phyloP scores from a whole-genome alignment of 208 protist species.

The Trypanosoma boissoni region DNA sequence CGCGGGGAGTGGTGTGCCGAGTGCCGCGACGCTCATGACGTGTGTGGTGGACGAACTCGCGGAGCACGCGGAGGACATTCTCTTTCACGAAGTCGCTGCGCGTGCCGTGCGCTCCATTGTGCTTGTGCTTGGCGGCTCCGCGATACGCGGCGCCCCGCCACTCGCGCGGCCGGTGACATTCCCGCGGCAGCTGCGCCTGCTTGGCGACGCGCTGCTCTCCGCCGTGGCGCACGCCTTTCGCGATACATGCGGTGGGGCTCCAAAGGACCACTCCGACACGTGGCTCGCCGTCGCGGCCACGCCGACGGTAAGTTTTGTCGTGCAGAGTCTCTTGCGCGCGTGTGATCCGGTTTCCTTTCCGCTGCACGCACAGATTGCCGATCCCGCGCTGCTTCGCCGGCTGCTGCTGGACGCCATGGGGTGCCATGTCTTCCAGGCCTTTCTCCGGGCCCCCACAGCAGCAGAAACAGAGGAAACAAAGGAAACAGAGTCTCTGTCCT shows the following conservation, averaged over 20 bases:
- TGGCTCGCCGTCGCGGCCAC: slow-evolving; percentile 72
- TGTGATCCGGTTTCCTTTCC: slow-evolving; percentile 39
- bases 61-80: slow-evolving; percentile 59
- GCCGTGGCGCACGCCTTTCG: slow-evolving; percentile 60
- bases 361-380: slow-evolving; percentile 55
- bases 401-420: slow-evolving; percentile 66
- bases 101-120: slow-evolving; percentile 78
- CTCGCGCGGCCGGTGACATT: slow-evolving; percentile 44
- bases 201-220: slow-evolving; percentile 44
- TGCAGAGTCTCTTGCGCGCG: slow-evolving; percentile 83
- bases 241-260: slow-evolving; percentile 26
- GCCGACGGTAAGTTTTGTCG: slow-evolving; percentile 71
- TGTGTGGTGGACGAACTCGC: slow-evolving; percentile 64
- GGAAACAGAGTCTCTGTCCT: slow-evolving; percentile 22
- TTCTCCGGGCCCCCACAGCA: slow-evolving; percentile 56
- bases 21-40: slow-evolving; percentile 65
- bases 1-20: slow-evolving; percentile 75
- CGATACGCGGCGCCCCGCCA: slow-evolving; percentile 66
- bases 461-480: slow-evolving; percentile 37
- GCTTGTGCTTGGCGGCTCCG: slow-evolving; percentile 69
- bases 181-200: slow-evolving; percentile 27
- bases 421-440: slow-evolving; percentile 86
- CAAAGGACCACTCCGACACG: too few relatives aligned
- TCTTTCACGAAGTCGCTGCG: slow-evolving; percentile 69
- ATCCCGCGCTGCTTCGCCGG: slow-evolving; percentile 48